A percentile compares a stretch with the other conserved stretches of the same genome.
Conservation (phyloP, 1,284 basidiomycete species). For the Ceratobasidium sp. region DNA sequence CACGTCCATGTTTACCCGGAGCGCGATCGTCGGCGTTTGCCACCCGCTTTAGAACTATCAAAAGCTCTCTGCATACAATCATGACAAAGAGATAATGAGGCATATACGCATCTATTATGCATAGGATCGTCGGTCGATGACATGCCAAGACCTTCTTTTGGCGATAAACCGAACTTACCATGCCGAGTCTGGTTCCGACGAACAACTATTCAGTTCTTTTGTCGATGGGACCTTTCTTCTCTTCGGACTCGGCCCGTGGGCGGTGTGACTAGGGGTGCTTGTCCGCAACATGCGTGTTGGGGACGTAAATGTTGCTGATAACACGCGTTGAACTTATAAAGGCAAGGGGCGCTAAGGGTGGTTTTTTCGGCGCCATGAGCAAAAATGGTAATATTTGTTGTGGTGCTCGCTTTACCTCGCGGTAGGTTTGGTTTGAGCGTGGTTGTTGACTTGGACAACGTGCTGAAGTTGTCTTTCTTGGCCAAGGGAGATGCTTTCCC, state of each 20-base stretch:
- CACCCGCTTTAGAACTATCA: neutral
- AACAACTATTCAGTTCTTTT: neutral
- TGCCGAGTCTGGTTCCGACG: neutral
- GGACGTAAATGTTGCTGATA: neutral
- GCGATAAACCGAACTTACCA: neutral
- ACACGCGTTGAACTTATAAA: neutral
- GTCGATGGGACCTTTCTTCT: neutral
- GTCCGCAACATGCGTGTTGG: neutral
- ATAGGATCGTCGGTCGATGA: neutral
- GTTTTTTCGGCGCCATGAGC: no score
- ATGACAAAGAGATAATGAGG: neutral
- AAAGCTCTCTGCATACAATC: neutral
- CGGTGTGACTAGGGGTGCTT: neutral
- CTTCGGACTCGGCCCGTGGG: neutral
- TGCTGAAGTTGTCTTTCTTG: no score
- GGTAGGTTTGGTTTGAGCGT: no score
- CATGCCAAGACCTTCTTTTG: neutral
- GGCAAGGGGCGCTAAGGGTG: no score
- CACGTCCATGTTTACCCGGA: neutral
- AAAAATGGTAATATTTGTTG: no score
- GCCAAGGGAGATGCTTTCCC: no score
- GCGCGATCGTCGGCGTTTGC: conserved; percentile 5
- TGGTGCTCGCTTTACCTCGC: no score
- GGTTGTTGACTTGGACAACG: no score
- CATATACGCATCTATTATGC: neutral